Conservation (phyloP, 2,329 filamentous ascomycete genomes). For the Pseudogymnoascus sp. region DNA sequence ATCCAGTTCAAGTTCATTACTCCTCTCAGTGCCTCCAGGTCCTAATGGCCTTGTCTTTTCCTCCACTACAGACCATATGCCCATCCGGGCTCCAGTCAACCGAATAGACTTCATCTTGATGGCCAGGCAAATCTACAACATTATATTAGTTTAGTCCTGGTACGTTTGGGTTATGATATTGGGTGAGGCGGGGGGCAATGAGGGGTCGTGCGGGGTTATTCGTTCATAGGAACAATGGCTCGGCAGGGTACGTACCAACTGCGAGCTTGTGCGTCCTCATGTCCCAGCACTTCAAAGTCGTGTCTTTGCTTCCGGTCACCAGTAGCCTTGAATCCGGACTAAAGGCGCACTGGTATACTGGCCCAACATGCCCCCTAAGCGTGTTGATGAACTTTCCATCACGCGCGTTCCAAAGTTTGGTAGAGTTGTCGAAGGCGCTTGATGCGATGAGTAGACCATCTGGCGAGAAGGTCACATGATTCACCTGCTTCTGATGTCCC, state of each 20-base stretch:
- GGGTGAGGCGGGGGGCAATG: slow-evolving; percentile 2
- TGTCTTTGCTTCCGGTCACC: slow-evolving; percentile 84
- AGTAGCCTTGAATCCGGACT: slow-evolving; percentile 85
- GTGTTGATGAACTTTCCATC: slow-evolving; percentile 76
- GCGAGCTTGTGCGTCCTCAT: slow-evolving; percentile 75
- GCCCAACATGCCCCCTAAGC: slow-evolving; percentile 78
- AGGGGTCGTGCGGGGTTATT: slow-evolving; percentile 5
- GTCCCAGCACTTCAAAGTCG: slow-evolving; percentile 92
- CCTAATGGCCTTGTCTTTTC: slow-evolving; percentile 76
- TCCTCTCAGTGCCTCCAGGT: slow-evolving; percentile 52
- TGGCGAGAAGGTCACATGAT: slow-evolving; percentile 89
- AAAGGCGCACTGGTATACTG: slow-evolving; percentile 89
- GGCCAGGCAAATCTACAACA: slow-evolving; percentile 69
- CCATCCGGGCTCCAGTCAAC: slow-evolving; percentile 94
- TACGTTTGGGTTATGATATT: slow-evolving; percentile 1
- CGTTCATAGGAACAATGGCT: not conserved
- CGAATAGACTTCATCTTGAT: slow-evolving; percentile 88
- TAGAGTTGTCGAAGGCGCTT: slow-evolving; percentile 86
- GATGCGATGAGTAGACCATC: slow-evolving; percentile 83
- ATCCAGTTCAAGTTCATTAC: not conserved
- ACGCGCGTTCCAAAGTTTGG: slow-evolving; percentile 79
- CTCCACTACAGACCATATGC: slow-evolving; percentile 78
- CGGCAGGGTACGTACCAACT: slow-evolving; percentile 28
- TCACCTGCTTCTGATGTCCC: slow-evolving; percentile 96
- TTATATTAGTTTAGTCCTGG: not conserved